phyloP scores from a whole-genome alignment of 345 rosid genomes.

The Linum usitatissimum region DNA sequence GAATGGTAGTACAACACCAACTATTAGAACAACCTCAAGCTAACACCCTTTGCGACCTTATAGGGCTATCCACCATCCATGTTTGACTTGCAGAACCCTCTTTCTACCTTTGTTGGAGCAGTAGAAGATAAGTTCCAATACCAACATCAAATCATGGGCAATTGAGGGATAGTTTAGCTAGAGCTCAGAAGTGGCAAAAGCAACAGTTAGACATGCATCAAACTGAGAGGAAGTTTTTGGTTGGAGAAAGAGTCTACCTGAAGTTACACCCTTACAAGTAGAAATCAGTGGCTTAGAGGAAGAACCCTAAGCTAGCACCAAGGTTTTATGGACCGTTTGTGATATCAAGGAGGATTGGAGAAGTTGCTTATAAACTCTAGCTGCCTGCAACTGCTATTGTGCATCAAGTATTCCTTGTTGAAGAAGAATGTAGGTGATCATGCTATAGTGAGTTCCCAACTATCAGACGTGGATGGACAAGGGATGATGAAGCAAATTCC shows the following conservation, averaged over 20 bases:
- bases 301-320: background rate
- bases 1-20: constrained; percentile 4
- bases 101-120: background rate
- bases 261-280: background rate
- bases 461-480: too few species aligned
- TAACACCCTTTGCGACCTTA: background rate
- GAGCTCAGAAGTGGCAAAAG: background rate
- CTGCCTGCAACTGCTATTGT: background rate
- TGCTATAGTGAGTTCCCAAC: too few species aligned
- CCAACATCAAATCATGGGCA: background rate
- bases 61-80: background rate
- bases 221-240: background rate
- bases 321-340: background rate
- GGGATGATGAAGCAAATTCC: too few species aligned
- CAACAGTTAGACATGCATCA: background rate
- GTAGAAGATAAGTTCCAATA: background rate
- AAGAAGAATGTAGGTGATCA: too few species aligned
- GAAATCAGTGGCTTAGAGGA: background rate
- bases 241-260: background rate
- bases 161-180: background rate
- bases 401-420: background rate
- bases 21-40: background rate
- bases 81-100: background rate
- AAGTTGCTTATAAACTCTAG: background rate
- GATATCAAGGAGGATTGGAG: background rate